Evolutionary conservation across 768 basidiomycete genomes (phyloP).

Genomic region (Mycena belliarum): DNA sequence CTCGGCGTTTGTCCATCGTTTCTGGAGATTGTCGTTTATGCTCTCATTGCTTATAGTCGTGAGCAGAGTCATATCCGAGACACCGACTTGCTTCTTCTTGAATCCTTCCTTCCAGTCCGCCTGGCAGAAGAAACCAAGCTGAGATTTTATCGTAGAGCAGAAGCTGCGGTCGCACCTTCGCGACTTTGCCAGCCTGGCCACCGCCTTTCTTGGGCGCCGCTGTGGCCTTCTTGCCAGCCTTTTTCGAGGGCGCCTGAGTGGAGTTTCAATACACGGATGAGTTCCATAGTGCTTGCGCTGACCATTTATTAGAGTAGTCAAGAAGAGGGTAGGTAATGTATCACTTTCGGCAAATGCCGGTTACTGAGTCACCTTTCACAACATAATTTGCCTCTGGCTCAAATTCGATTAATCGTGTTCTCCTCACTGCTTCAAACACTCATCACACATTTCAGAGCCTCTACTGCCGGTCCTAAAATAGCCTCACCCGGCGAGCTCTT

Average conservation of each 20-base stretch:
- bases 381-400: no score
- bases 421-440: conserved; percentile 9
- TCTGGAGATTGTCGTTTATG: conserved; percentile 97
- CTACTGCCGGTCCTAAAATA: conserved; percentile 50
- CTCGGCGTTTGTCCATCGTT: conserved; percentile 91
- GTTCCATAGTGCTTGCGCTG: conserved; percentile 7
- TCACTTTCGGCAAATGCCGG: conserved; percentile 2
- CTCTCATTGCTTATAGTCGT: conserved; percentile 97
- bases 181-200: conserved; percentile 59
- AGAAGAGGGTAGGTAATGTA: not conserved
- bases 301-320: conserved; percentile 19
- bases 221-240: conserved; percentile 82
- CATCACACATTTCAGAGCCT: conserved; percentile 45
- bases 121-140: conserved; percentile 41
- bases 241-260: conserved; percentile 80
- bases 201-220: conserved; percentile 64
- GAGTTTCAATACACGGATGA: conserved; percentile 7
- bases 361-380: not conserved
- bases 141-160: conserved; percentile 2
- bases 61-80: conserved; percentile 97
- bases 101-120: conserved; percentile 99
- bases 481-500: conserved; percentile 42
- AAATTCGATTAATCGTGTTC: no score
- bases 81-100: conserved; percentile 99
- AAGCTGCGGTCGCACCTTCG: conserved; percentile 58